Evolutionary conservation across 805 yeast species (phyloP), one percentile per base, ranked within the genome.

Genomic region (Suhomyces kilbournensis): DNA sequence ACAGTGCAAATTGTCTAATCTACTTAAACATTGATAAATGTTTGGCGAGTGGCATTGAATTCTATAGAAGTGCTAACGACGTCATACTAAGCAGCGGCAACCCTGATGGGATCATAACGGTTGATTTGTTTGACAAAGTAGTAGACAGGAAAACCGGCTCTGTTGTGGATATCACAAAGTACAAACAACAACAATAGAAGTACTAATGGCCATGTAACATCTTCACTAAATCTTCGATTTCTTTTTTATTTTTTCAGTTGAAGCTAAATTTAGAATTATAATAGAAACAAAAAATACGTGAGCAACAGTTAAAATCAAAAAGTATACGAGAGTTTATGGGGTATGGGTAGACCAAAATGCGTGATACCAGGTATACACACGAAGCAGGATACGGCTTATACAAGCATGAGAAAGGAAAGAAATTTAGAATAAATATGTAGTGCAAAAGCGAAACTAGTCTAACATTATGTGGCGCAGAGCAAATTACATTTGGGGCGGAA

Each of bases 71-170:
- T 46, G 70, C 78, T 14, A 94, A 94, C 63, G 83, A 87, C 8
- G 98, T 91, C 7, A 81, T 88, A 23, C 67, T 92, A 48, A 77
- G 87, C 3, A 71, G 80, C 5, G 93, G 96, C 1, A 76, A 82
- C 62, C 68, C 67, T 3, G 57, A 75, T 7, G 96, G 96, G 0
- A 46, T 68, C 2, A 68, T 89, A 2, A 65, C 76, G 0, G 60
- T 65, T 6, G 68, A 74, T 14, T 80, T 67, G 50, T 83, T 88
- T 44, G 51, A 39, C 19, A 56, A 55, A 43, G 54, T 70, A 6
- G 61, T 67, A 28, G 67, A 61, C 46, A 25, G 54, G 17, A 51
- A 49, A 17, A 48, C 49, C 20, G 50, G 50, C 12, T 20, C 39
- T 15, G 4, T 15, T 7, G 43, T 46, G 28, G 48, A 46, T 23